phyloP scores from a whole-genome alignment of 495 filamentous ascomycete genomes.

The Cercophora newfieldiana region DNA sequence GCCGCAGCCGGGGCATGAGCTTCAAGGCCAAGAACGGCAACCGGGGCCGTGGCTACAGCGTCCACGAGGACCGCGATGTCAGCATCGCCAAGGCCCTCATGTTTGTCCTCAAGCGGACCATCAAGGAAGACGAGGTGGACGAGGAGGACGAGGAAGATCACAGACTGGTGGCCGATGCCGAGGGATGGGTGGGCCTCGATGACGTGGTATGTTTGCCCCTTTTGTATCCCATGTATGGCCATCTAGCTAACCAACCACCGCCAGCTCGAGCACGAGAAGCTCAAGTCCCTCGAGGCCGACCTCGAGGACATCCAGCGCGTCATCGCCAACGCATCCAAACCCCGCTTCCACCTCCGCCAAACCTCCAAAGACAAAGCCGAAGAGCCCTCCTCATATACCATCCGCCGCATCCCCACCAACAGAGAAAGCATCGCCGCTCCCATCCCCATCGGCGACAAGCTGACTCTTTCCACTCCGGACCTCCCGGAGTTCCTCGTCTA shows the following conservation, averaged over 20 bases:
- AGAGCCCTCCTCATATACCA: constrained; percentile 31
- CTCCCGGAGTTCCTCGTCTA: constrained; percentile 40
- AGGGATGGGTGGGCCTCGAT: constrained; percentile 44
- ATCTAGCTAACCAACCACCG: neutral
- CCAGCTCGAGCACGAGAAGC: constrained; percentile 39
- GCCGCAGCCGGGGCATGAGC: constrained; percentile 45
- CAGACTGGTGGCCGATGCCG: constrained; percentile 41
- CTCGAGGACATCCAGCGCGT: constrained; percentile 40
- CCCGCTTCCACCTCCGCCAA: constrained; percentile 34
- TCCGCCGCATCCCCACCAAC: constrained; percentile 30
- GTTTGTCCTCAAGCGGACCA: constrained; percentile 45
- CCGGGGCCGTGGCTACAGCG: constrained; percentile 39
- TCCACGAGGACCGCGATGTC: constrained; percentile 44
- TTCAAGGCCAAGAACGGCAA: constrained; percentile 35
- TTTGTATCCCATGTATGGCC: neutral
- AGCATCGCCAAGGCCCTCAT: constrained; percentile 44
- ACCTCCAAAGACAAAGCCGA: constrained; percentile 18
- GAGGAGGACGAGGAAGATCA: constrained; percentile 35
- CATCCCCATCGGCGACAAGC: constrained; percentile 28
- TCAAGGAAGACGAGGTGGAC: constrained; percentile 37
- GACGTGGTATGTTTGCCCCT: constrained; percentile 37
- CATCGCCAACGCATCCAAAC: constrained; percentile 35
- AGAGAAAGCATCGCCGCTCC: constrained; percentile 22
- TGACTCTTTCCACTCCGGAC: constrained; percentile 28
- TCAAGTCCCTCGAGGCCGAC: constrained; percentile 34